Conservation (phyloP, 2,329 filamentous ascomycete genomes). For the Cordyceps cateniannulata region DNA sequence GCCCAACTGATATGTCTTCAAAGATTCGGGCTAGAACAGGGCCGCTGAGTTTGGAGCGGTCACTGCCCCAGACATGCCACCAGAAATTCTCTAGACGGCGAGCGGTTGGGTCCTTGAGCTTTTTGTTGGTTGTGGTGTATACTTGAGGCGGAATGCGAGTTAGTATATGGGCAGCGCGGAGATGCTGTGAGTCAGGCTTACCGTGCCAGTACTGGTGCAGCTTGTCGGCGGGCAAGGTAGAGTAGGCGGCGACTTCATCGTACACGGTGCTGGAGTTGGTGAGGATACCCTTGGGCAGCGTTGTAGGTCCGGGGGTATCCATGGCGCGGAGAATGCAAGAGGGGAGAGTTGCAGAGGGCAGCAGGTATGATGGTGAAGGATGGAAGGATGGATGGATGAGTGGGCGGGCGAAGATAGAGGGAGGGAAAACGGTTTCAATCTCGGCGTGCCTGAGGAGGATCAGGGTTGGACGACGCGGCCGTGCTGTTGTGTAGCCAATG, state of each 20-base stretch:
- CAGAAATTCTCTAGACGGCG: constrained; percentile 58
- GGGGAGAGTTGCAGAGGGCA: background rate
- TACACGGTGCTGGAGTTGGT: constrained; percentile 47
- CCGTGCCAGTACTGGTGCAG: constrained; percentile 53
- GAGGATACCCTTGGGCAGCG: constrained; percentile 52
- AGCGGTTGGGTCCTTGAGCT: constrained; percentile 55
- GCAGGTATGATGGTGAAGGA: background rate
- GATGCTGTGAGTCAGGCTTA: constrained; percentile 24
- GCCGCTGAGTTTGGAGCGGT: constrained; percentile 46
- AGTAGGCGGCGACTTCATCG: constrained; percentile 45
- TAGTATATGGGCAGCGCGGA: background rate
- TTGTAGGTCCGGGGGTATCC: constrained; percentile 33
- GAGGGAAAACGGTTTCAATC: background rate
- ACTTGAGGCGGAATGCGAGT: constrained; percentile 32
- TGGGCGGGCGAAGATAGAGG: background rate
- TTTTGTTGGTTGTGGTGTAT: constrained; percentile 54
- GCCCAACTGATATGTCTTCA: constrained; percentile 50
- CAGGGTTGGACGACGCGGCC: background rate
- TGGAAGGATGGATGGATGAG: background rate
- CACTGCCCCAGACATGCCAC: constrained; percentile 60
- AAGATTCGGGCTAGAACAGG: constrained; percentile 49
- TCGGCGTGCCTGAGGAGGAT: too few species aligned
- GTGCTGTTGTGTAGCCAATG: background rate
- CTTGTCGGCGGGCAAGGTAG: constrained; percentile 44
- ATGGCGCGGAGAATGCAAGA: constrained; percentile 17